Conservation (phyloP, 2,329 filamentous ascomycete species). For the Xylaria sp. region DNA sequence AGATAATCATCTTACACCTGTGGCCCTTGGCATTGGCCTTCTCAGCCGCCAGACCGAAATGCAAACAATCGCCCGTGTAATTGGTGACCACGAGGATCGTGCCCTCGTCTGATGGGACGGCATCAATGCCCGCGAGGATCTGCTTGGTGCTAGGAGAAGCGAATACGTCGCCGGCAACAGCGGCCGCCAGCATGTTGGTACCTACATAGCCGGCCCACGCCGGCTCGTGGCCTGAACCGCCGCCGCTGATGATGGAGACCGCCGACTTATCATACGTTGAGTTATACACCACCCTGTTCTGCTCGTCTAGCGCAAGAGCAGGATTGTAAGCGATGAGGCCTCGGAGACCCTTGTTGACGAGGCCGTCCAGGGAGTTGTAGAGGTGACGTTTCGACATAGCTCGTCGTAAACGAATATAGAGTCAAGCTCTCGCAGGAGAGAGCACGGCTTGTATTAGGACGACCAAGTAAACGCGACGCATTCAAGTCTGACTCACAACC, state of each 20-base stretch:
- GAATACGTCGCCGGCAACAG: constrained; percentile 72
- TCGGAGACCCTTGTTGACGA: constrained; percentile 63
- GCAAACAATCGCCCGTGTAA: constrained; percentile 72
- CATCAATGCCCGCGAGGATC: constrained; percentile 68
- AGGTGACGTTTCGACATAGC: constrained; percentile 65
- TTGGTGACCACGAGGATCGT: constrained; percentile 72
- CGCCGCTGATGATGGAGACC: constrained; percentile 65
- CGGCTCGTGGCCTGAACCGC: constrained; percentile 69
- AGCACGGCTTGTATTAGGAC: not conserved
- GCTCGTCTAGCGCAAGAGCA: constrained; percentile 60
- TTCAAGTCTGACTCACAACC: constrained; percentile 9
- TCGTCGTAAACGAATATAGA: constrained; percentile 12
- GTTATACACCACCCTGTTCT: constrained; percentile 64
- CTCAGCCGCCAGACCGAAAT: constrained; percentile 70
- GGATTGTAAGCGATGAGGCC: constrained; percentile 66
- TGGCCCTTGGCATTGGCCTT: constrained; percentile 66
- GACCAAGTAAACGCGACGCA: not conserved
- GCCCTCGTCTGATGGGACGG: constrained; percentile 64
- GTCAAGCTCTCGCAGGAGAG: constrained; percentile 14
- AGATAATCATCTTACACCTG: constrained; percentile 67
- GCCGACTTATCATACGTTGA: constrained; percentile 56
- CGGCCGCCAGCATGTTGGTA: constrained; percentile 68
- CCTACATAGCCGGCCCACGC: constrained; percentile 74
- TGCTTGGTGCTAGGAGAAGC: constrained; percentile 72
- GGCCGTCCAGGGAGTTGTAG: constrained; percentile 63